Conservation (phyloP, 352 stramenopile genomes). For the Globisporangium canariense region DNA sequence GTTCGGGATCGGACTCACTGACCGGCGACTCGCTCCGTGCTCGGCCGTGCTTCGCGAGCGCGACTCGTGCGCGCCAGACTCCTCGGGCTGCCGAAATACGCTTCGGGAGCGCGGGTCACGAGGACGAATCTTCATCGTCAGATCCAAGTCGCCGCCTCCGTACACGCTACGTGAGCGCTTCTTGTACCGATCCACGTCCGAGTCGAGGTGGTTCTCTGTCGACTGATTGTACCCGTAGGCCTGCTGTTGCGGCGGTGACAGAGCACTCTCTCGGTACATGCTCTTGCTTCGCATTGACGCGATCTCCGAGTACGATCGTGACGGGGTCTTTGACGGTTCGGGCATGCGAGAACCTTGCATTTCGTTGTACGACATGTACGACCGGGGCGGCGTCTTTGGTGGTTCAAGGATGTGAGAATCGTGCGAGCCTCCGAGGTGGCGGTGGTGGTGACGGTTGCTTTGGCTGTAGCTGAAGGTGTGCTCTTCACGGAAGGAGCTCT, state of each 20-base stretch:
- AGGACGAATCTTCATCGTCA: constrained; percentile 19
- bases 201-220: background rate
- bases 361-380: background rate
- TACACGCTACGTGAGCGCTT: constrained; percentile 34
- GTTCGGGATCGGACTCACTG: constrained; percentile 3
- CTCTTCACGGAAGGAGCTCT: constrained; percentile 12
- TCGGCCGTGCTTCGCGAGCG: background rate
- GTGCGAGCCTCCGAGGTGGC: background rate
- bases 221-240: background rate
- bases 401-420: background rate
- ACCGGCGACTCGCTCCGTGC: background rate
- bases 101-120: constrained; percentile 23
- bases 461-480: constrained; percentile 4
- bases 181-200: constrained; percentile 18
- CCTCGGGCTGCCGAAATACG: constrained; percentile 23
- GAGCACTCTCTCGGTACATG: constrained; percentile 5
- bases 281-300: constrained; percentile 17
- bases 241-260: background rate
- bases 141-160: constrained; percentile 11
- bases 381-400: background rate
- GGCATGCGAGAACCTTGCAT: background rate
- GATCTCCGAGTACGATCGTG: constrained; percentile 10
- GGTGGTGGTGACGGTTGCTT: background rate
- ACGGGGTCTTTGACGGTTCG: constrained; percentile 1
- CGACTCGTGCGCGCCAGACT: background rate